Conservation (phyloP, 352 stramenopile species). For the Halophytophthora batemanensis region DNA sequence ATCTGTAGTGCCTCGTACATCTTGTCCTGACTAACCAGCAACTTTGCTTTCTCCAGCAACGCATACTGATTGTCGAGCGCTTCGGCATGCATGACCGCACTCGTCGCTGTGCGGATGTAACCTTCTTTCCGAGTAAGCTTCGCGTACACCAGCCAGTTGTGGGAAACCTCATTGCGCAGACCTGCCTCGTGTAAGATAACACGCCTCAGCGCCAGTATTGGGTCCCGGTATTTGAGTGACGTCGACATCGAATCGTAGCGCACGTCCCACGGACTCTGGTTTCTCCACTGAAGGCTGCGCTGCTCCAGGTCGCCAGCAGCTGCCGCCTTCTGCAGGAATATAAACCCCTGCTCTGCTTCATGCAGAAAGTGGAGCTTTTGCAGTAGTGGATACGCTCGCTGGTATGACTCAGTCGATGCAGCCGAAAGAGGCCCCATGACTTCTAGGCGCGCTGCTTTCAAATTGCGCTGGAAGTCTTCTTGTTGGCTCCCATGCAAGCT, state of each 20-base stretch:
- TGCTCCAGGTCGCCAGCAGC: slow-evolving; percentile 16
- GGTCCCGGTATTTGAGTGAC: slow-evolving; percentile 82
- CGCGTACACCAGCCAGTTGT: slow-evolving; percentile 81
- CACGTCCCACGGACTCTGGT: slow-evolving; percentile 64
- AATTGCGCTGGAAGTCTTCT: slow-evolving; percentile 50
- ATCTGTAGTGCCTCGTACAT: slow-evolving; percentile 85
- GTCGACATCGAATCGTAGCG: slow-evolving; percentile 69
- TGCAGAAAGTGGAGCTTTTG: slow-evolving; percentile 78
- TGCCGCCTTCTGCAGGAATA: slow-evolving; percentile 40
- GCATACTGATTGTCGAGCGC: slow-evolving; percentile 73
- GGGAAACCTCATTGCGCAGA: slow-evolving; percentile 58
- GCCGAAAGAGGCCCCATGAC: slow-evolving; percentile 71
- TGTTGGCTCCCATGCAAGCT: slow-evolving; percentile 61
- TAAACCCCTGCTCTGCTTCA: slow-evolving; percentile 70
- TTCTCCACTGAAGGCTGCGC: slow-evolving; percentile 46
- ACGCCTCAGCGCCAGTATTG: slow-evolving; percentile 77
- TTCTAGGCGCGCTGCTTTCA: slow-evolving; percentile 63
- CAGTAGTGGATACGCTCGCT: slow-evolving; percentile 69
- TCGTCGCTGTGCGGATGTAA: slow-evolving; percentile 75
- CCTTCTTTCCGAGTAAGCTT: slow-evolving; percentile 85
- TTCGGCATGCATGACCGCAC: slow-evolving; percentile 84
- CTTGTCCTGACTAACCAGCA: slow-evolving; percentile 77
- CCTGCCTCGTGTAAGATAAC: slow-evolving; percentile 73
- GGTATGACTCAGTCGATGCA: slow-evolving; percentile 72
- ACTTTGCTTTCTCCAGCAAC: slow-evolving; percentile 73